Evolutionary conservation across 2,329 filamentous ascomycete species (phyloP), one percentile per base, ranked within the genome.

Genomic region (Sporothrix globosa): DNA sequence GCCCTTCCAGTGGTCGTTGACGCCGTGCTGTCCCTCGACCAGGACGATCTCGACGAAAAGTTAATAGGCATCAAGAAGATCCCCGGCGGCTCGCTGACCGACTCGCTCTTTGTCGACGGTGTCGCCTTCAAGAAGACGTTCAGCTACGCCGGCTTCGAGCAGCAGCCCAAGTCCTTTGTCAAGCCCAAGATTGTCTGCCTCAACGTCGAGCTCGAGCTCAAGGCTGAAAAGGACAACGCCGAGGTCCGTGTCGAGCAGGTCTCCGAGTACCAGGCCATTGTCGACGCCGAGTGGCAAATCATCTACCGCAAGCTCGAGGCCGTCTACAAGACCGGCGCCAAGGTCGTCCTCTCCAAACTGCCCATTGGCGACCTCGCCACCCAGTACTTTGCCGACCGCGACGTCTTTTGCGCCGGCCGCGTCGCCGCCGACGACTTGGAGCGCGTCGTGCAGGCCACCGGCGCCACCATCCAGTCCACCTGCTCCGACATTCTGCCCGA

Each of bases 111-210:
- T 82, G 91, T 99, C 79, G 96, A 98, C 80, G 96, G 96, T 78
- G 96, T 99, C 73, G 95, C 96, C 48, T 99, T 99, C 87, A 98
- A 98, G 86, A 99, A 99, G 88, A 99, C 96, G 5, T 99, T 99
- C 82, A 94, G 95, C 67, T 99, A 99, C 79, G 96, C 96, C 76
- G 96, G 96, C 79, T 99, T 99, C 83, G 96, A 99, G 83, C 96
- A 99, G 83, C 96, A 99, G 83, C 96, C 96, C 75, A 99, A 99
- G 83, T 90, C 88, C 9, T 98, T 99, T 85, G 89, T 87, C 79
- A 88, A 97, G 82, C 96, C 96, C 73, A 97, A 96, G 86, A 97
- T 99, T 76, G 92, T 97, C 73, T 98, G 95, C 82, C 84, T 99
- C 76, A 99, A 98, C 80, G 96, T 99, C 76, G 96, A 99, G 83